These are phyloP conservation scores for Dactylellina haptotyla DNA, from an alignment of 2,329 filamentous ascomycete genomes.

Conservation along the genomic window DNA sequence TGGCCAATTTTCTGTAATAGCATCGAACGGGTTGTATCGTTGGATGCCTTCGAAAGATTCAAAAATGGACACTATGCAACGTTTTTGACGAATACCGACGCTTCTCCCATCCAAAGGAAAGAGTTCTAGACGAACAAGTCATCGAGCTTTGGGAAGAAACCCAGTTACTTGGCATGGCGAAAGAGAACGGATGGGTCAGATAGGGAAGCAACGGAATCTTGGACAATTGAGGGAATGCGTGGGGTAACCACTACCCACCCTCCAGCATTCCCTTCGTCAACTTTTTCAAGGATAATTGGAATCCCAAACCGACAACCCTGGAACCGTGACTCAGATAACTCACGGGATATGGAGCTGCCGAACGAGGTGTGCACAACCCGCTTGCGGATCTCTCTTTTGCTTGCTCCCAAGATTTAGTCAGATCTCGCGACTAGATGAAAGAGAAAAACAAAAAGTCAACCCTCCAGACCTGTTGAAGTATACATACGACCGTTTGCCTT, in stretches of 20 bases:
- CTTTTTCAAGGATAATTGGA: slow-evolving; percentile 23
- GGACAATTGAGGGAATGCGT: slow-evolving; percentile 23
- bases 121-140: slow-evolving; percentile 57
- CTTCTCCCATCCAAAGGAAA: slow-evolving; percentile 57
- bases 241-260: slow-evolving; percentile 24
- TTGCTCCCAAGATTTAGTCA: slow-evolving; percentile 13
- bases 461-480: no score
- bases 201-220: slow-evolving; percentile 13
- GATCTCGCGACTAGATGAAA: background rate
- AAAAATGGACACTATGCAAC: slow-evolving; percentile 71
- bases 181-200: slow-evolving; percentile 49
- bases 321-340: slow-evolving; percentile 35
- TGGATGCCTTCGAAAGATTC: slow-evolving; percentile 78
- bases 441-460: no score
- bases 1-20: slow-evolving; percentile 60
- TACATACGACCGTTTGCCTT: no score
- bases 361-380: background rate
- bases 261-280: slow-evolving; percentile 19
- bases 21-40: slow-evolving; percentile 92
- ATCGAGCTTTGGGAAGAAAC: slow-evolving; percentile 56
- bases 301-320: slow-evolving; percentile 33
- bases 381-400: slow-evolving; percentile 21
- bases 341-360: slow-evolving; percentile 13
- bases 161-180: slow-evolving; percentile 38
- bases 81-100: slow-evolving; percentile 74